phyloP scores from a whole-genome alignment of 192 early-diverging fungal genomes.

The Backusella australiensis region DNA sequence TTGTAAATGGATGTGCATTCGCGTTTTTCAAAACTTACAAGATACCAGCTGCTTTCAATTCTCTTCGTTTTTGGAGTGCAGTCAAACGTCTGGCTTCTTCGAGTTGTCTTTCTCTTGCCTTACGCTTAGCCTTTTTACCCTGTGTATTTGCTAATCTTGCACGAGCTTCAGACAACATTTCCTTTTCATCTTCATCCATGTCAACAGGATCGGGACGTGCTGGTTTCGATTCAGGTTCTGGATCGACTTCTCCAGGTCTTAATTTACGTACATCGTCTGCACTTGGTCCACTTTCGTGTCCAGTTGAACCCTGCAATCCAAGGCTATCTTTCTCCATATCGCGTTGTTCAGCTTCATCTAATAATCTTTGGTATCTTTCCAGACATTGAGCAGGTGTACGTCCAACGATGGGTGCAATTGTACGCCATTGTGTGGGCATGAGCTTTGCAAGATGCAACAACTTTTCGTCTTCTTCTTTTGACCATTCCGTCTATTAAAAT shows the following conservation, averaged over 20 bases:
- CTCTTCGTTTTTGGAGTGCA: constrained; percentile 88
- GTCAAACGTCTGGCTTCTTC: constrained; percentile 93
- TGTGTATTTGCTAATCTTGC: constrained; percentile 99
- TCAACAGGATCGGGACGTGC: constrained; percentile 97
- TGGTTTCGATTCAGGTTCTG: constrained; percentile 95
- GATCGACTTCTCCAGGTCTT: constrained; percentile 96
- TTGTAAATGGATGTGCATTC: not conserved
- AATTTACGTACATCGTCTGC: constrained; percentile 84
- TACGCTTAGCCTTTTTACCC: constrained; percentile 99
- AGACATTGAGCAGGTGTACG: constrained; percentile 95
- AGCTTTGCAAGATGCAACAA: constrained; percentile 95
- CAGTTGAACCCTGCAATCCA: constrained; percentile 60
- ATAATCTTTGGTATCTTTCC: constrained; percentile 90
- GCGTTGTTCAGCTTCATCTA: constrained; percentile 94
- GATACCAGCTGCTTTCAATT: constrained; percentile 98
- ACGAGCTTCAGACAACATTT: constrained; percentile 98
- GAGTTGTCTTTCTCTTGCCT: constrained; percentile 95
- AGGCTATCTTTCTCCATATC: constrained; percentile 60
- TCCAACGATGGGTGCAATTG: constrained; percentile 97
- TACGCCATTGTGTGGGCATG: constrained; percentile 99
- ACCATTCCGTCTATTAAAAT: constrained; percentile 83
- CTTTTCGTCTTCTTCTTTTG: constrained; percentile 98
- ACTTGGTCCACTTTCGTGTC: constrained; percentile 70
- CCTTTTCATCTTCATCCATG: constrained; percentile 99
- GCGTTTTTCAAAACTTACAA: constrained; percentile 44